Evolutionary conservation across 768 basidiomycete species (phyloP).

Genomic region (Scleroderma bovista): DNA sequence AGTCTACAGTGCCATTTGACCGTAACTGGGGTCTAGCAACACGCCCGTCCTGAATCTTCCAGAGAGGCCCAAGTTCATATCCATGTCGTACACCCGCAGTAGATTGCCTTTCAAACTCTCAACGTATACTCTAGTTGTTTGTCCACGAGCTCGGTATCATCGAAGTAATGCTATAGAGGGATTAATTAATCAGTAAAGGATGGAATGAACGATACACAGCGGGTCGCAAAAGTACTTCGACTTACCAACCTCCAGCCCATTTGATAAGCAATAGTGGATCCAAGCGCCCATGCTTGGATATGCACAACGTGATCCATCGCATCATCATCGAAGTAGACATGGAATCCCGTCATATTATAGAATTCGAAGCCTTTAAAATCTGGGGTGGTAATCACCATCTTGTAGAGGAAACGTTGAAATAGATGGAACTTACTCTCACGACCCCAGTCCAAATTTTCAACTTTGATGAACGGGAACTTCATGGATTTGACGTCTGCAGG

Average conservation of each 20-base stretch:
- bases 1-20: conserved; percentile 15
- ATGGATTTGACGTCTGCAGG: conserved; percentile 14
- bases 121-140: conserved; percentile 8
- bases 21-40: conserved; percentile 9
- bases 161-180: conserved; percentile 5
- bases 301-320: conserved; percentile 17
- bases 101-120: conserved; percentile 6
- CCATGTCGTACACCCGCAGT: conserved; percentile 11
- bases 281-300: conserved; percentile 25
- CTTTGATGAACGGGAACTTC: conserved; percentile 21
- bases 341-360: conserved; percentile 25
- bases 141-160: conserved; percentile 1
- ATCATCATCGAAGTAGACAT: conserved; percentile 24
- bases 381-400: background rate
- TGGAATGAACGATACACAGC: too few relatives aligned
- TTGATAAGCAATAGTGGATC: background rate
- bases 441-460: conserved; percentile 22
- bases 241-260: too few relatives aligned
- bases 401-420: too few relatives aligned
- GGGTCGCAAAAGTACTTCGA: too few relatives aligned
- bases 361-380: conserved; percentile 22
- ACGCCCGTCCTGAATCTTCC: conserved; percentile 9
- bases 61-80: conserved; percentile 19
- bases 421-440: conserved; percentile 4
- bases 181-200: too few relatives aligned